phyloP scores from a whole-genome alignment of 495 filamentous ascomycete genomes.

The Annulohypoxylon moriforme region DNA sequence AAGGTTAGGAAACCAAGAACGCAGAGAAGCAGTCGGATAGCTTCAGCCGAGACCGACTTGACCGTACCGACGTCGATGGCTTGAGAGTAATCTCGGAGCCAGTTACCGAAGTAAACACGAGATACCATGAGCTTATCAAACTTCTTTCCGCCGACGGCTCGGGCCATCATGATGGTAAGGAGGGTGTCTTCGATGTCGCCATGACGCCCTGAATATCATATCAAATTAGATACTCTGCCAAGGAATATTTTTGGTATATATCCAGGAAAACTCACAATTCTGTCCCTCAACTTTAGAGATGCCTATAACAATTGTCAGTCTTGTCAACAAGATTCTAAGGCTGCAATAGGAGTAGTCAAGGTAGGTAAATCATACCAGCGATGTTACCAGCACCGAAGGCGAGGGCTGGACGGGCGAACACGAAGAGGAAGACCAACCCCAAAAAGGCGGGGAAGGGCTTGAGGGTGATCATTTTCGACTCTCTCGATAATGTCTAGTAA shows the following conservation, averaged over 20 bases:
- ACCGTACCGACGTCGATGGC: slow-evolving; percentile 88
- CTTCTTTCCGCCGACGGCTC: slow-evolving; percentile 80
- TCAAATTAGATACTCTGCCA: slow-evolving; percentile 20
- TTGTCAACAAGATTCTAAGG: background rate
- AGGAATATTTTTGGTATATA: background rate
- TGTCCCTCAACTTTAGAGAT: slow-evolving; percentile 81
- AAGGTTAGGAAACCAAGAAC: slow-evolving; percentile 71
- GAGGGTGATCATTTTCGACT: slow-evolving; percentile 53
- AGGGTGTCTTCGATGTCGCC: slow-evolving; percentile 95
- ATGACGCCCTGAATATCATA: slow-evolving; percentile 74
- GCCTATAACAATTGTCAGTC: slow-evolving; percentile 55
- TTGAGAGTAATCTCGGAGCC: slow-evolving; percentile 86
- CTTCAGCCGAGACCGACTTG: slow-evolving; percentile 87
- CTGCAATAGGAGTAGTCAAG: background rate
- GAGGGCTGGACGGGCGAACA: slow-evolving; percentile 68
- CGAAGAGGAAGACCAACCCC: slow-evolving; percentile 58
- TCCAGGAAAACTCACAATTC: slow-evolving; percentile 67
- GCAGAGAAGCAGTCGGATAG: slow-evolving; percentile 82
- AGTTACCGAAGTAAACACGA: slow-evolving; percentile 90
- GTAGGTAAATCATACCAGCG: slow-evolving; percentile 51
- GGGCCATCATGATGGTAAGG: slow-evolving; percentile 78
- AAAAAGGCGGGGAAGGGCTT: slow-evolving; percentile 57
- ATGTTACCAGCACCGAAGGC: slow-evolving; percentile 94
- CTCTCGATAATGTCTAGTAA: slow-evolving; percentile 7
- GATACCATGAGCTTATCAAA: slow-evolving; percentile 90